Base-by-base conservation (phyloP, 495 filamentous ascomycete genomes). In the Corynascus novoguineensis region DNA sequence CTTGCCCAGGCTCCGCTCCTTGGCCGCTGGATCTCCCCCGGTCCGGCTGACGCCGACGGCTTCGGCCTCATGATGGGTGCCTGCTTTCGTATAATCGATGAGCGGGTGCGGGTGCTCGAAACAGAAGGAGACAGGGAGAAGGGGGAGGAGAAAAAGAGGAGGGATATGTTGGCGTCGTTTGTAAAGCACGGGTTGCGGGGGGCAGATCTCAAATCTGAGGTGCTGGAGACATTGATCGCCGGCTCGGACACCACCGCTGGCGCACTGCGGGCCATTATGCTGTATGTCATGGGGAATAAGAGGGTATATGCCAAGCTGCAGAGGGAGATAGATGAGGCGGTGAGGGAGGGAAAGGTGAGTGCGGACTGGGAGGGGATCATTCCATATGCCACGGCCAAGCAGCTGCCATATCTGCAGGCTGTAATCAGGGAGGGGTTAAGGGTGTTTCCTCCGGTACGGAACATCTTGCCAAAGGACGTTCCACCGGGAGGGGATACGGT, bases 221-320 rank as follows among this genome's bases (percentile, higher is more conserved):
- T 67, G 57, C 17, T 76, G 68, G 71, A 72, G 32, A 63, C 69
- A 57, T 54, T 75, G 57, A 62, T 65, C 11, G 71, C 64, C 0
- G 84, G 83, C 9, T 75, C 77, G 15, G 84, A 87, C 55, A 85
- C 84, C 6, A 83, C 82, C 0, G 82, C 82, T 0, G 83, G 81
- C 3, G 74, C 82, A 21, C 75, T 86, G 60, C 75, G 81, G 47
- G 75, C 70, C 2, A 73, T 80, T 37, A 72, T 87, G 59, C 66
- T 78, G n/a, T 78, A 78, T 57, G 62, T 86, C 17, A 66, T 85
- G 19, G 64, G 2, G 69, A 50, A 78, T 47, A 66, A 68, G 8
- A 49, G 59, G 0, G 71, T 79, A 12, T 85, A 83, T 57, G 65
- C 64, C 12, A 76, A 71, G 47, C 74, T 87, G 57, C 75, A 81